phyloP scores from a whole-genome alignment of 495 filamentous ascomycete genomes.

The Tuber brumale region DNA sequence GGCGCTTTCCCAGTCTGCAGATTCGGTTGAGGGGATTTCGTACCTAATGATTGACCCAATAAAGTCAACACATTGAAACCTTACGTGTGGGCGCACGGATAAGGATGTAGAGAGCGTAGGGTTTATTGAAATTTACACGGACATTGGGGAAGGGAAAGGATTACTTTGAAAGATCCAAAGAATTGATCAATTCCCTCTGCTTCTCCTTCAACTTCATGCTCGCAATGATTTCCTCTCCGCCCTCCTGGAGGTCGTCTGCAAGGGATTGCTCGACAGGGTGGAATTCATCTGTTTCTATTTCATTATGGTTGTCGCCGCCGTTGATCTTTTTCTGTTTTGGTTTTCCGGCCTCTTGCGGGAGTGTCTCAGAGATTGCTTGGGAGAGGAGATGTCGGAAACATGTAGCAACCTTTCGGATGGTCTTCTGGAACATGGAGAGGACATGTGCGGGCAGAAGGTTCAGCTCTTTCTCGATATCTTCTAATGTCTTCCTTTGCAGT shows the following conservation, averaged over 20 bases:
- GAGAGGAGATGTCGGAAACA: slow-evolving; percentile 70
- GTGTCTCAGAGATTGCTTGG: slow-evolving; percentile 60
- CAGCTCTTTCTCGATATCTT: slow-evolving; percentile 74
- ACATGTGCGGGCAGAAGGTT: slow-evolving; percentile 67
- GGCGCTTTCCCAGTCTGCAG: slow-evolving; percentile 69
- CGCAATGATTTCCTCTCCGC: slow-evolving; percentile 64
- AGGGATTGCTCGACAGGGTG: slow-evolving; percentile 63
- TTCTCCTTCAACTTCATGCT: slow-evolving; percentile 59
- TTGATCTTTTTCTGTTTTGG: slow-evolving; percentile 43
- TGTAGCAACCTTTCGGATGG: slow-evolving; percentile 74
- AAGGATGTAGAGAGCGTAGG: background rate
- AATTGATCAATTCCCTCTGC: slow-evolving; percentile 79
- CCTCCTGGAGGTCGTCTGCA: slow-evolving; percentile 81
- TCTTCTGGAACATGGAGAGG: slow-evolving; percentile 94
- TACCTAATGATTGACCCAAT: slow-evolving; percentile 53
- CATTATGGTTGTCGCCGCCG: slow-evolving; percentile 54
- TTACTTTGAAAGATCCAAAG: slow-evolving; percentile 81
- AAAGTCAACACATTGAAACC: slow-evolving; percentile 48
- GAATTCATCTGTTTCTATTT: slow-evolving; percentile 58
- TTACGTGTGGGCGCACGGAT: background rate
- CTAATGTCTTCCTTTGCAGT: slow-evolving; percentile 77
- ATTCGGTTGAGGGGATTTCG: slow-evolving; percentile 62
- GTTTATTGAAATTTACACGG: background rate
- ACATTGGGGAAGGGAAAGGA: slow-evolving; percentile 39
- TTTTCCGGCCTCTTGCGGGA: slow-evolving; percentile 56